Percentiles rank a stretch among this genome's conserved stretches.
Conservation (phyloP, 2,329 filamentous ascomycete genomes). For the Penicillium sclerotiorum region DNA sequence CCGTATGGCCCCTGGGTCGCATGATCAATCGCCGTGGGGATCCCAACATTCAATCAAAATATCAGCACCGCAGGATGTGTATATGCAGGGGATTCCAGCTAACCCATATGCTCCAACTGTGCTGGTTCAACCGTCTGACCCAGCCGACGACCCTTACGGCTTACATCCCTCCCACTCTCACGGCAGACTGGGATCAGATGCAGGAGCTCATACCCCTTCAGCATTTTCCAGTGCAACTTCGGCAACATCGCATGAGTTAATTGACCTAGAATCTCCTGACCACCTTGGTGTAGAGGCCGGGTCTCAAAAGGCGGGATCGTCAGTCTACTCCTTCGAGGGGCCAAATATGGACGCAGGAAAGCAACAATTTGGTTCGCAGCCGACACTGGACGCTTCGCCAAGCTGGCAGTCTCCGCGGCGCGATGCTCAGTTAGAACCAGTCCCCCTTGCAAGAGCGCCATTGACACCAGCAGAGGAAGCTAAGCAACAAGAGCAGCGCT, state of each 20-base stretch:
- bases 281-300: constrained; percentile 9
- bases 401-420: not conserved
- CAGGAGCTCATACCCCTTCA: constrained; percentile 23
- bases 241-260: constrained; percentile 35
- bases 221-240: constrained; percentile 30
- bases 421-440: constrained; percentile 4
- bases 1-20: constrained; percentile 3
- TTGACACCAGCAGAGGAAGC: constrained; percentile 36
- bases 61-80: constrained; percentile 16
- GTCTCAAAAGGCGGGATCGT: constrained; percentile 12
- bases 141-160: constrained; percentile 5
- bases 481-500: constrained; percentile 50
- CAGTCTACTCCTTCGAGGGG: constrained; percentile 16
- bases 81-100: constrained; percentile 15
- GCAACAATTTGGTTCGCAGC: not conserved
- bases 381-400: not conserved
- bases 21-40: constrained; percentile 21
- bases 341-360: not conserved
- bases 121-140: constrained; percentile 14
- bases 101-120: constrained; percentile 20
- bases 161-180: constrained; percentile 11
- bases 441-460: constrained; percentile 10
- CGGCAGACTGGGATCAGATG: constrained; percentile 19
- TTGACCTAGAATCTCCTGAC: constrained; percentile 30
- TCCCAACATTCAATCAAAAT: constrained; percentile 23